phyloP scores from a whole-genome alignment of 352 stramenopile species.

The Phytophthora sojae region DNA sequence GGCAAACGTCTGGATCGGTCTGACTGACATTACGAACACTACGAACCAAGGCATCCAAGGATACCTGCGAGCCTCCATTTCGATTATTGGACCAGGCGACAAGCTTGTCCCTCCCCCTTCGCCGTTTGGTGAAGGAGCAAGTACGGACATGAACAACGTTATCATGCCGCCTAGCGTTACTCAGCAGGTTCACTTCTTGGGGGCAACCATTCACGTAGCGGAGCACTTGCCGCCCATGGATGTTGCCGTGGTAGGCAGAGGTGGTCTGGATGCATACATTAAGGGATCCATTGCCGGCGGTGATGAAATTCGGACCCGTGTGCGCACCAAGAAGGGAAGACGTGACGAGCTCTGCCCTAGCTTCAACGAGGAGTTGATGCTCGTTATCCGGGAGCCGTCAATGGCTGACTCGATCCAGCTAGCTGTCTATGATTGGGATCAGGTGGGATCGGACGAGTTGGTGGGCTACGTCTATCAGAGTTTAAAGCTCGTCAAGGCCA shows the following conservation, averaged over 20 bases:
- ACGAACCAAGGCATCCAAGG: conserved; percentile 91
- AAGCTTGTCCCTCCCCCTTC: conserved; percentile 78
- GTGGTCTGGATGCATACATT: conserved; percentile 79
- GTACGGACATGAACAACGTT: conserved; percentile 64
- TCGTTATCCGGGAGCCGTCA: conserved; percentile 80
- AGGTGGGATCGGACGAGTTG: conserved; percentile 76
- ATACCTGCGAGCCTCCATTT: conserved; percentile 90
- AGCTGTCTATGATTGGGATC: conserved; percentile 80
- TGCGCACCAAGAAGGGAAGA: conserved; percentile 79
- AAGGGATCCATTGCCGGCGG: conserved; percentile 65
- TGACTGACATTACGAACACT: conserved; percentile 87
- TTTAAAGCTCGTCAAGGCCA: conserved; percentile 74
- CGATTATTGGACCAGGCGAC: conserved; percentile 89
- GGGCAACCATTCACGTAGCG: conserved; percentile 68
- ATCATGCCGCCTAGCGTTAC: conserved; percentile 83
- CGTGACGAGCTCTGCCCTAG: conserved; percentile 70
- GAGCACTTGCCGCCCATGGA: conserved; percentile 85
- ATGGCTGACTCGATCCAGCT: conserved; percentile 84
- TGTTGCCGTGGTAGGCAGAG: conserved; percentile 62
- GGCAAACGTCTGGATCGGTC: conserved; percentile 90
- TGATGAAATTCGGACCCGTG: conserved; percentile 71
- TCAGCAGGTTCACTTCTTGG: conserved; percentile 80
- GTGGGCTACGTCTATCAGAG: conserved; percentile 79
- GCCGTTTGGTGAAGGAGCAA: conserved; percentile 55
- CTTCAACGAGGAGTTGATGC: conserved; percentile 85